phyloP scores from a whole-genome alignment of 2,329 filamentous ascomycete genomes.

The Aureobasidium sp. region DNA sequence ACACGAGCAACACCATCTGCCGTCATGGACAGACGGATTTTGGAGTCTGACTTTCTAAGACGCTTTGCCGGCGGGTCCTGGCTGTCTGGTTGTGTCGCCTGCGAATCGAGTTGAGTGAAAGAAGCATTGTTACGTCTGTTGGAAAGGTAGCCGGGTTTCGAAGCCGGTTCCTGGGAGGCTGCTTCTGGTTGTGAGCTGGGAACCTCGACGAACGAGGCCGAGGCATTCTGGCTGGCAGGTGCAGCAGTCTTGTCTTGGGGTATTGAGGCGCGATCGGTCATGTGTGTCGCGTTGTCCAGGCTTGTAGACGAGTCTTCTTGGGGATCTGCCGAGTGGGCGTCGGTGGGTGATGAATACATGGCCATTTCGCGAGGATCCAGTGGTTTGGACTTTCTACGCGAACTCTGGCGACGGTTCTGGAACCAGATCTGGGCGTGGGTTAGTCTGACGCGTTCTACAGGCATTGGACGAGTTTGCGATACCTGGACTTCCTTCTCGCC shows the following conservation, averaged over 20 bases:
- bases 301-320: neutral
- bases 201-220: neutral
- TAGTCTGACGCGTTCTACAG: conserved; percentile 10
- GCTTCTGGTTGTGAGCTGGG: conserved; percentile 10
- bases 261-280: neutral
- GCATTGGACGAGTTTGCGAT: conserved; percentile 27
- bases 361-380: conserved; percentile 68
- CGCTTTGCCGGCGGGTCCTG: neutral
- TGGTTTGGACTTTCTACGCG: conserved; percentile 79
- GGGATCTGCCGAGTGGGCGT: neutral
- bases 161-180: conserved; percentile 11
- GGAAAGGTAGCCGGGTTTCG: conserved; percentile 31
- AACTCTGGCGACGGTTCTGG: conserved; percentile 89
- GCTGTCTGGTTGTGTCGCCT: neutral
- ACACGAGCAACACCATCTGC: conserved; percentile 88
- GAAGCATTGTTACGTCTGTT: conserved; percentile 39
- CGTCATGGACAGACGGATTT: conserved; percentile 71
- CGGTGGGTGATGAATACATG: conserved; percentile 10
- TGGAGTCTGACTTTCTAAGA: conserved; percentile 34
- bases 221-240: conserved; percentile 2
- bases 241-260: neutral
- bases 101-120: conserved; percentile 19
- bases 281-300: neutral
- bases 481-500: conserved; percentile 97
- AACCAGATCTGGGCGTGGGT: conserved; percentile 75